These are phyloP conservation scores for Fusarium hostae DNA, from an alignment of 2,329 filamentous ascomycete species.

Conservation along the genomic window DNA sequence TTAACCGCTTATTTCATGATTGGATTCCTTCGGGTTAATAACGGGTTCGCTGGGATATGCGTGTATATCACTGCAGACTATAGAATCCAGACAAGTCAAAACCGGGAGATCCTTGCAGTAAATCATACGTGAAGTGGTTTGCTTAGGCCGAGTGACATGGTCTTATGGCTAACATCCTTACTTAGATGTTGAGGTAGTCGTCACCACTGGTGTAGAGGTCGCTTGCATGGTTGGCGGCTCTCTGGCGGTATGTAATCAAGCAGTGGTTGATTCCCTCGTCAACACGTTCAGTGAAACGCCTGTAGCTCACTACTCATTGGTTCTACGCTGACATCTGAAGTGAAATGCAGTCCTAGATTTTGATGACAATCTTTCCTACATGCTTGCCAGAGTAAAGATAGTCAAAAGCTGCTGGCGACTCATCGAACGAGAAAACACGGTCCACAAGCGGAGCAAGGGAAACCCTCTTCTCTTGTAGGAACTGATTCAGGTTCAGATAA, in stretches of 20 bases:
- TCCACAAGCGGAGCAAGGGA: not conserved
- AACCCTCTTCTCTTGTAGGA: not conserved
- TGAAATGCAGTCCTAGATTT: not conserved
- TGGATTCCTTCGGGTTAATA: not conserved
- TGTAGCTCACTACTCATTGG: accelerated
- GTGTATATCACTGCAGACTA: not conserved
- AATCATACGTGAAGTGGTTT: not conserved
- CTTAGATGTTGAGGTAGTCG: accelerated
- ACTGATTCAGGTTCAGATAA: not conserved
- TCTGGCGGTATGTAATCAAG: accelerated
- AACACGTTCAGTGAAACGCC: accelerated
- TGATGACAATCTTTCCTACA: not conserved
- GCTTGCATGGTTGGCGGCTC: accelerated
- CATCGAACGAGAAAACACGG: not conserved
- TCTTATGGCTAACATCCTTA: accelerated
- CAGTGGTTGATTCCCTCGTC: accelerated
- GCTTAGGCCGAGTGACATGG: not conserved
- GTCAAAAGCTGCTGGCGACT: not conserved
- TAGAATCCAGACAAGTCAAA: not conserved
- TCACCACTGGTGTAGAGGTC: not conserved
- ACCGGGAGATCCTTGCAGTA: not conserved
- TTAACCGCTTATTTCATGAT: not conserved
- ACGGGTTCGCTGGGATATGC: not conserved
- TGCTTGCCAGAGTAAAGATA: not conserved
- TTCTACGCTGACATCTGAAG: accelerated